Conservation (phyloP, 2,329 filamentous ascomycete genomes). For the Diaporthe sp. region DNA sequence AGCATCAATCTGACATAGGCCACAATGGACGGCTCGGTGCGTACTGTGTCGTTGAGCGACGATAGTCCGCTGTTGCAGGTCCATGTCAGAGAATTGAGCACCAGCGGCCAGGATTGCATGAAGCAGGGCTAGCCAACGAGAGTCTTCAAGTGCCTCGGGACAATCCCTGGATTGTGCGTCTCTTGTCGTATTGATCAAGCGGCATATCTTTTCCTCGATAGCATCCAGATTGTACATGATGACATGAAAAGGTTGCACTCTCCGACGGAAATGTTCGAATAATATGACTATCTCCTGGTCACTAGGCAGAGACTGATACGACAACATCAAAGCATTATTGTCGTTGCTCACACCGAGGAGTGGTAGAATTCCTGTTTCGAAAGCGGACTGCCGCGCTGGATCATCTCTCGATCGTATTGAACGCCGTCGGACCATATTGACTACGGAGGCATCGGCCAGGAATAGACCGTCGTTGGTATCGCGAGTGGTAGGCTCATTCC, state of each 20-base stretch:
- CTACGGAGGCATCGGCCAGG: conserved; percentile 2
- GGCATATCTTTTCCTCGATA: conserved; percentile 4
- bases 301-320: background rate
- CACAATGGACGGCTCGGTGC: background rate
- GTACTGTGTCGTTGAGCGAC: conserved; percentile 1
- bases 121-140: conserved; percentile 6
- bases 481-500: background rate
- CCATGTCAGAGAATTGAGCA: conserved; percentile 22
- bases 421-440: background rate
- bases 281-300: conserved; percentile 15
- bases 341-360: conserved; percentile 9
- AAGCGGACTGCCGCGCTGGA: background rate
- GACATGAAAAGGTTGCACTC: conserved; percentile 17
- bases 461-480: background rate
- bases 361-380: conserved; percentile 9
- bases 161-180: background rate
- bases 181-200: background rate
- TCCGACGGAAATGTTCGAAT: background rate
- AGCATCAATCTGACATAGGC: background rate
- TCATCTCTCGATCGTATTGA: background rate
- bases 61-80: background rate
- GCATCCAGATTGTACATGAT: conserved; percentile 17
- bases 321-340: background rate
- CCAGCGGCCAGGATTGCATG: conserved; percentile 24
- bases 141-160: background rate